Conservation (phyloP, 2,329 filamentous ascomycete genomes). For the Xenoacremonium recifei region DNA sequence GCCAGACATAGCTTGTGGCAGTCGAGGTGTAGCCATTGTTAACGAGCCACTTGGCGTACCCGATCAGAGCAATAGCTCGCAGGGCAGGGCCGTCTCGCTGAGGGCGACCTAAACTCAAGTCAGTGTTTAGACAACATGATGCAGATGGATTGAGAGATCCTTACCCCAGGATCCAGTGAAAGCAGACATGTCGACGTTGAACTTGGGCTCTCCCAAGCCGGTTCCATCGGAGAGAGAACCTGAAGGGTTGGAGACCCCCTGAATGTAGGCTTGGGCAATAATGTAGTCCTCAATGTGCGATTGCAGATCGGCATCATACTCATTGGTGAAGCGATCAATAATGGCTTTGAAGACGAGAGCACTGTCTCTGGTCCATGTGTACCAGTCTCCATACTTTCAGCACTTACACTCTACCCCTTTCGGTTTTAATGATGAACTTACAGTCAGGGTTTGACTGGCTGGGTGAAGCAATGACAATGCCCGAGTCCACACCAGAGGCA, state of each 20-base stretch:
- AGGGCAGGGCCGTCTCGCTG: constrained; percentile 79
- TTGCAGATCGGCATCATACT: constrained; percentile 58
- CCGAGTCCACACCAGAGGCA: constrained; percentile 44
- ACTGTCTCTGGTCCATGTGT: constrained; percentile 76
- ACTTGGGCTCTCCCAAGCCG: constrained; percentile 73
- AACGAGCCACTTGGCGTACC: constrained; percentile 71
- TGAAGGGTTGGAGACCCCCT: constrained; percentile 68
- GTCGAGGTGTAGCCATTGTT: constrained; percentile 61
- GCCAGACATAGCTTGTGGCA: constrained; percentile 62
- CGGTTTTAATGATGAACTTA: constrained; percentile 32
- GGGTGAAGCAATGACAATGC: constrained; percentile 57
- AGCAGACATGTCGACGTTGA: constrained; percentile 59
- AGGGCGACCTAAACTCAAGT: constrained; percentile 54
- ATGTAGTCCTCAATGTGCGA: constrained; percentile 66
- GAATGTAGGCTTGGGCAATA: constrained; percentile 62
- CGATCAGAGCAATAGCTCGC: constrained; percentile 69
- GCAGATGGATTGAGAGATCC: constrained; percentile 3
- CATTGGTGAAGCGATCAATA: constrained; percentile 61
- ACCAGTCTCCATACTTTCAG: constrained; percentile 57
- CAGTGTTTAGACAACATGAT: not conserved
- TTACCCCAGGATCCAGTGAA: constrained; percentile 67
- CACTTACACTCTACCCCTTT: not conserved
- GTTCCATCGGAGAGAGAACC: constrained; percentile 52
- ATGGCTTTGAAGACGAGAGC: constrained; percentile 68
- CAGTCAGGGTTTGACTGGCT: constrained; percentile 54